Conservation (phyloP, 768 basidiomycete species). For the Botryobasidium botryosum region DNA sequence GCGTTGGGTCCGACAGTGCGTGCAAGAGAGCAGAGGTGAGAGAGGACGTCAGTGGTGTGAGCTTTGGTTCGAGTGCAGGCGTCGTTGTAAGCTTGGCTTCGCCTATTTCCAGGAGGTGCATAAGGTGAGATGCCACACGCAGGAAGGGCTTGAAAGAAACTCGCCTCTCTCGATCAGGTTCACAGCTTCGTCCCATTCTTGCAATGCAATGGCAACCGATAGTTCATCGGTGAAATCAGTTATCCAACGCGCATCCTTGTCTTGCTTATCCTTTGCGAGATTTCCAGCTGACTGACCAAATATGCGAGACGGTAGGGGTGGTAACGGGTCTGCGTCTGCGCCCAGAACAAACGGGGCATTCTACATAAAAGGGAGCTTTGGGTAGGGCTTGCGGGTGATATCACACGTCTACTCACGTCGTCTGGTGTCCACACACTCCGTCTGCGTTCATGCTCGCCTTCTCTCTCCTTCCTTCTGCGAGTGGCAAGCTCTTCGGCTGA, state of each 20-base stretch:
- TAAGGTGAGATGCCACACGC: too few relatives aligned
- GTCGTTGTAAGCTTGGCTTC: conserved; percentile 41
- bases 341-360: neutral
- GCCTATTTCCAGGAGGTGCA: conserved; percentile 30
- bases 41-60: conserved; percentile 46
- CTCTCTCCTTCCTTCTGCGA: conserved; percentile 81
- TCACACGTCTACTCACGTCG: conserved; percentile 22
- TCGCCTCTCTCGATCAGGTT: conserved; percentile 66
- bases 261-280: conserved; percentile 61
- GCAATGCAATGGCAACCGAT: conserved; percentile 76
- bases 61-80: conserved; percentile 38
- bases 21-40: conserved; percentile 54
- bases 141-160: conserved; percentile 5
- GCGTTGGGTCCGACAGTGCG: conserved; percentile 54
- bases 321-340: conserved; percentile 23
- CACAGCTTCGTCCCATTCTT: conserved; percentile 82
- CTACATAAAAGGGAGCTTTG: neutral
- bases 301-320: conserved; percentile 52
- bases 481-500: conserved; percentile 82
- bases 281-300: too few relatives aligned
- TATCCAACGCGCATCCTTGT: conserved; percentile 72
- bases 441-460: conserved; percentile 80
- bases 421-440: conserved; percentile 33
- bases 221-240: conserved; percentile 85
- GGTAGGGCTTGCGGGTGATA: neutral